phyloP scores from a whole-genome alignment of 805 yeast genomes.

The Candida maltosa region DNA sequence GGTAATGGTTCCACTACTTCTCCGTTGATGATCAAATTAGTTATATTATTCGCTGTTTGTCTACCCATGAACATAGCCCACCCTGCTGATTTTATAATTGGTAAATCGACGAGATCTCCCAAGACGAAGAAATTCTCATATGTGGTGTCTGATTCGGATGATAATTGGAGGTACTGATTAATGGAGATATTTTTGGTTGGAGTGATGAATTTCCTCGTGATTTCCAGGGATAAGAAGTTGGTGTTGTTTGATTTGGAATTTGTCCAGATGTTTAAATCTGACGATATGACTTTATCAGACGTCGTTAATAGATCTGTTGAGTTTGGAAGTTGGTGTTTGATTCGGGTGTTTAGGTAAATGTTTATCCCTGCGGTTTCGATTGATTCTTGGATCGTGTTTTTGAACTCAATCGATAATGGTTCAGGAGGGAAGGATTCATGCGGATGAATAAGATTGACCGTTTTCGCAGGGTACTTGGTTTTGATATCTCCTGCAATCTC shows the following conservation, averaged over 20 bases:
- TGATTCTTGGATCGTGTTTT: conserved; percentile 21
- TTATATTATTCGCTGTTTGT: conserved; percentile 34
- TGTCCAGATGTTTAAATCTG: conserved; percentile 36
- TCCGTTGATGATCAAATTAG: conserved; percentile 24
- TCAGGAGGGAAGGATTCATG: conserved; percentile 36
- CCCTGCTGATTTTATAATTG: conserved; percentile 42
- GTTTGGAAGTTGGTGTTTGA: conserved; percentile 20
- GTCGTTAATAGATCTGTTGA: conserved; percentile 28
- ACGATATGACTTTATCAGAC: conserved; percentile 21
- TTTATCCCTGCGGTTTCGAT: conserved; percentile 26
- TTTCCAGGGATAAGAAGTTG: conserved; percentile 16
- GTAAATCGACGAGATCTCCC: conserved; percentile 38
- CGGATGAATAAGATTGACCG: conserved; percentile 37
- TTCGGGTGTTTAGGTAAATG: conserved; percentile 26
- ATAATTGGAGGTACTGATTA: conserved; percentile 35
- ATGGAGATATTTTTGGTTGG: conserved; percentile 26
- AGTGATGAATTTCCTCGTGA: conserved; percentile 22
- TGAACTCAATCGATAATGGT: conserved; percentile 28
- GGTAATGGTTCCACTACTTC: conserved; percentile 32
- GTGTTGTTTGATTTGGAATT: conserved; percentile 30
- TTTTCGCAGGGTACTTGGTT: conserved; percentile 25
- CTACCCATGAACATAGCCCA: conserved; percentile 45
- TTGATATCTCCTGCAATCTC: conserved; percentile 42
- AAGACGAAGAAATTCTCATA: conserved; percentile 28
- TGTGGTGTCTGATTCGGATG: conserved; percentile 11